Base-by-base conservation (phyloP, 2,329 filamentous ascomycete genomes). In the Emydomyces testavorans region DNA sequence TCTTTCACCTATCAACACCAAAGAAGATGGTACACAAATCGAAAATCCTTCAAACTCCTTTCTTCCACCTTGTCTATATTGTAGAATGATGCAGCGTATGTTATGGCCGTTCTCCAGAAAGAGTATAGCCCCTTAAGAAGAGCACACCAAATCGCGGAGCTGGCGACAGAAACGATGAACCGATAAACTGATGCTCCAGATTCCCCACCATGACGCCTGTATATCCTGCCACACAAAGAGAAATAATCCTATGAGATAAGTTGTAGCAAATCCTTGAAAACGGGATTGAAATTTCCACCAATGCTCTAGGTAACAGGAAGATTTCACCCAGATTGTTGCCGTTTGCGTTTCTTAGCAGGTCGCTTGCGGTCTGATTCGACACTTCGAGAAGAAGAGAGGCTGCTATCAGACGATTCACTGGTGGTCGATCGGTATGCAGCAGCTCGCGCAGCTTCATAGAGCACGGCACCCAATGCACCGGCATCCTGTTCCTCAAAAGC, bases 381-480 rank as follows among this genome's bases (percentile, higher is more conserved):
- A 11, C 52, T 55, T 29, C 43, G 42, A 8, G 62, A 61, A 42
- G 55, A 62, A 18, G 46, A 48, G 43, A 55, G 60, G 54, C 56
- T 57, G 23, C 63, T 60, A 47, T 70, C 69, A 23, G 65, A 68
- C 43, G 65, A 67, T 48, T 65, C 63, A 56, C 64, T 66, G 24
- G 65, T 68, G 28, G 66, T 70, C 4, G 68, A 65, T 52, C 66
- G 85, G 54, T 80, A 80, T 31, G 83, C 79, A 44, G 84, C 75
- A 57, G 84, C 82, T 24, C 84, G 77, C 23, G 85, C 80, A 48
- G 87, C 80, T 65, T 89, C 83, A 71, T 88, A 93, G 53, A 94
- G 78, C 35, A 86, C 83, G 61, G 82, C 82, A 56, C 86, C 85
- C 51, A 86, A 76, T 50, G 75, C 73, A 56, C 74, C 73, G 50